A percentile compares a stretch with the other conserved stretches of the same genome.
Evolutionary conservation across 345 rosid genomes (phyloP).

Genomic region (Luvunga scandens): DNA sequence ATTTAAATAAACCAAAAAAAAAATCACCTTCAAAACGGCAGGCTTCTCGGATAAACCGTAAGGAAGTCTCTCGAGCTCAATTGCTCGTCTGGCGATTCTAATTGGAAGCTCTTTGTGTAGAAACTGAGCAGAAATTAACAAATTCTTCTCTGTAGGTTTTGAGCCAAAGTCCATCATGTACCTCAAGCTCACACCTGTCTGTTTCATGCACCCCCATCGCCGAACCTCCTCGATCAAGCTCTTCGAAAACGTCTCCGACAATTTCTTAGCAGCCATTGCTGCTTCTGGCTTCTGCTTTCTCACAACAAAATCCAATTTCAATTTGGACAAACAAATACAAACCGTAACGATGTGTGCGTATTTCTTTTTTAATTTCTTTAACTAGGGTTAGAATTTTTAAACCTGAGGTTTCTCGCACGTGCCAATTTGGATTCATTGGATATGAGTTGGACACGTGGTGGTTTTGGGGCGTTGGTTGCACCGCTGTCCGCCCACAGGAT

Average conservation of each 20-base stretch:
- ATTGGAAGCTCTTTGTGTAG: conserved; percentile 88
- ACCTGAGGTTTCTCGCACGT: conserved; percentile 4
- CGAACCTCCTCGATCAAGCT: conserved; percentile 65
- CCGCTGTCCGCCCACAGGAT: not conserved
- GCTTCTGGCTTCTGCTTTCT: not conserved
- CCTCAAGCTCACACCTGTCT: conserved; percentile 80
- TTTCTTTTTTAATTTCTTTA: not conserved
- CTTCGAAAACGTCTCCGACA: conserved; percentile 54
- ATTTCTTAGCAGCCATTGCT: conserved; percentile 75
- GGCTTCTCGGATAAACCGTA: conserved; percentile 79
- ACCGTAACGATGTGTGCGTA: too few relatives aligned
- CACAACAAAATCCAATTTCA: not conserved
- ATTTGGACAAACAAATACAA: not conserved
- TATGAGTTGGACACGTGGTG: not conserved
- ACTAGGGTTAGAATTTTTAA: conserved; percentile 10
- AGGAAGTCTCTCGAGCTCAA: conserved; percentile 81
- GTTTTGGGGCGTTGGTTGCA: not conserved
- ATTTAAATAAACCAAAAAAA: not conserved
- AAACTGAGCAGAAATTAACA: conserved; percentile 81
- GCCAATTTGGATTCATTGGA: not conserved
- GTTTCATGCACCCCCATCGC: conserved; percentile 91
- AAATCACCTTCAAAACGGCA: conserved; percentile 66
- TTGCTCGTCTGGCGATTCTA: conserved; percentile 75
- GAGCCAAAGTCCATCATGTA: conserved; percentile 98
- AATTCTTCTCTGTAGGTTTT: conserved; percentile 54